Percentiles rank a stretch among this genome's conserved stretches.
Conservation (phyloP, 495 filamentous ascomycete species). For the Aspergillus asperescens region DNA sequence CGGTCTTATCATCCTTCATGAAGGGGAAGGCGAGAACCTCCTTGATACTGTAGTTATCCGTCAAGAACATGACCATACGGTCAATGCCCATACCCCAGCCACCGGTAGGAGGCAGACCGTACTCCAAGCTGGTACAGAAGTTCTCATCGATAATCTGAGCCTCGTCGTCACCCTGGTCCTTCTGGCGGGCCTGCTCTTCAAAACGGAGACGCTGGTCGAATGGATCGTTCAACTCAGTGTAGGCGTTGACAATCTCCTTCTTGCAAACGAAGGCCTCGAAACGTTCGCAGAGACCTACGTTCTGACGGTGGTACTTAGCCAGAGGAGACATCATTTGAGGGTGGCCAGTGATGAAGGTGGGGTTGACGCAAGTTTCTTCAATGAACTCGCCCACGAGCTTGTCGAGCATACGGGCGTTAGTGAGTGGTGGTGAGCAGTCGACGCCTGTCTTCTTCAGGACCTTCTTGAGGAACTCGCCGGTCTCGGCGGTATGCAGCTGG, state of each 20-base stretch:
- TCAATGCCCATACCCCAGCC: constrained; percentile 98
- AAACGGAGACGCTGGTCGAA: constrained; percentile 92
- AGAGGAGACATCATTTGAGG: constrained; percentile 97
- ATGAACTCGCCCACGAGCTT: constrained; percentile 95
- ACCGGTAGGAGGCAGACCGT: constrained; percentile 86
- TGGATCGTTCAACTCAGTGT: constrained; percentile 97
- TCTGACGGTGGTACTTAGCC: constrained; percentile 85
- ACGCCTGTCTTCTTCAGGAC: constrained; percentile 85
- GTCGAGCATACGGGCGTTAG: constrained; percentile 96
- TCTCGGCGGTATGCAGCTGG: constrained; percentile 84
- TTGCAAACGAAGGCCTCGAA: constrained; percentile 98
- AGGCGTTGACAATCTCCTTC: constrained; percentile 94
- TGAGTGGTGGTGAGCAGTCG: constrained; percentile 83
- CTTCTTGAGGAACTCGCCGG: constrained; percentile 76
- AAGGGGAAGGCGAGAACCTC: constrained; percentile 92
- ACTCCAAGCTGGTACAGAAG: constrained; percentile 81
- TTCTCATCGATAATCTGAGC: constrained; percentile 93
- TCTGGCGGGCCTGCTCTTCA: constrained; percentile 94
- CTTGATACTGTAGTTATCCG: constrained; percentile 91
- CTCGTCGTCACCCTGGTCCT: constrained; percentile 94
- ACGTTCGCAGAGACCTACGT: constrained; percentile 84
- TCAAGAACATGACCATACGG: constrained; percentile 94
- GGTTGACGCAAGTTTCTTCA: constrained; percentile 88
- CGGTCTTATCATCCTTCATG: constrained; percentile 65
- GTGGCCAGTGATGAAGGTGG: constrained; percentile 91